Percentiles rank a stretch among this genome's conserved stretches.
phyloP scores from a whole-genome alignment of 148 eudicot genomes.

The Spergularia bocconei region DNA sequence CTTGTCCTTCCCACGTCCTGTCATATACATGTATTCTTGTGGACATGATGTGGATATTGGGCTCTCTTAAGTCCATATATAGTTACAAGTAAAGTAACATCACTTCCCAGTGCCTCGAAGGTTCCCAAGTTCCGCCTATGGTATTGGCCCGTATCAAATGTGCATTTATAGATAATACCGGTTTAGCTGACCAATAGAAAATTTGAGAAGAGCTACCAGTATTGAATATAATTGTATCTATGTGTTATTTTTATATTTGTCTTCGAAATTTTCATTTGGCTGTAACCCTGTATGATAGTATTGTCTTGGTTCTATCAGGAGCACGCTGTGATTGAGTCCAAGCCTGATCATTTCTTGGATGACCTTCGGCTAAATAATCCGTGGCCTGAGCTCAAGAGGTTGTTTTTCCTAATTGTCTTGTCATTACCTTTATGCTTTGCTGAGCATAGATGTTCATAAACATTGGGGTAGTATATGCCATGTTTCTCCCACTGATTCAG shows the following conservation, averaged over 20 bases:
- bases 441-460: not conserved
- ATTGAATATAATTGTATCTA: not conserved
- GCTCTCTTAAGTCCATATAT: no score
- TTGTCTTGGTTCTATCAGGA: conserved; percentile 46
- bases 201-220: not conserved
- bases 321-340: conserved; percentile 88
- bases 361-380: conserved; percentile 94
- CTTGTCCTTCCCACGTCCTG: not conserved
- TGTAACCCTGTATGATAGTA: conserved; percentile 3
- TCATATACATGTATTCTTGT: not conserved
- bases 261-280: not conserved
- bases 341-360: conserved; percentile 96
- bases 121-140: no score
- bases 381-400: conserved; percentile 92
- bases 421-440: not conserved
- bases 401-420: not conserved
- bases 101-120: no score
- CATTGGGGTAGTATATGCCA: not conserved
- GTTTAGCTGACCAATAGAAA: no score
- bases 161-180: no score
- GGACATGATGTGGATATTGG: not conserved
- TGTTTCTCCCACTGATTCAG: not conserved
- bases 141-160: no score
- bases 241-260: not conserved
- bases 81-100: no score